A percentile compares a stretch with the other conserved stretches of the same genome.
Evolutionary conservation across 352 stramenopile species (phyloP).

Genomic region (Phytophthora hibernalis): DNA sequence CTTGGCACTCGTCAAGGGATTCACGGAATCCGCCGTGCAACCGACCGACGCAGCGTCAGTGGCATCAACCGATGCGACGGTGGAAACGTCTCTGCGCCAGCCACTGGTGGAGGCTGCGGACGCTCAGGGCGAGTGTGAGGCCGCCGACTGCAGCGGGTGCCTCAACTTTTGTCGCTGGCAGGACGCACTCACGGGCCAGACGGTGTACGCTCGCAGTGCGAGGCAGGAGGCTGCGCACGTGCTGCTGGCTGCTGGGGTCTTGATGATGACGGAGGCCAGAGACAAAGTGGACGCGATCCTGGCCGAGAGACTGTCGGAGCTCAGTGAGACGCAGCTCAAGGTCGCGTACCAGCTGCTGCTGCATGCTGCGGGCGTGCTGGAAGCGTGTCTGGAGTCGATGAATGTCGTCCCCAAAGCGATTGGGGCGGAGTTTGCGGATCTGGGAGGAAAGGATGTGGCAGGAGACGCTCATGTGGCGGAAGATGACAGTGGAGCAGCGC

Average conservation of each 20-base stretch:
- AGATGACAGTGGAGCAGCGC: slow-evolving; percentile 3
- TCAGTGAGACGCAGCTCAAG: slow-evolving; percentile 72
- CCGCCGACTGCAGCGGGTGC: slow-evolving; percentile 39
- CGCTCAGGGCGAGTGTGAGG: background rate
- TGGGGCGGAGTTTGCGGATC: slow-evolving; percentile 44
- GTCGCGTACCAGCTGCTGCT: slow-evolving; percentile 72
- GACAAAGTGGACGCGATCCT: slow-evolving; percentile 55
- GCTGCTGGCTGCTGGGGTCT: slow-evolving; percentile 52
- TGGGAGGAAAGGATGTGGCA: slow-evolving; percentile 26
- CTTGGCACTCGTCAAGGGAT: slow-evolving; percentile 67
- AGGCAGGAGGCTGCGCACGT: slow-evolving; percentile 60
- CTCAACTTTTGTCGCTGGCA: slow-evolving; percentile 67
- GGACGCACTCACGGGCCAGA: slow-evolving; percentile 55
- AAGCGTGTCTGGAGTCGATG: slow-evolving; percentile 59
- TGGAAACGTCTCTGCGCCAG: slow-evolving; percentile 32
- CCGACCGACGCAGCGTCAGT: slow-evolving; percentile 9
- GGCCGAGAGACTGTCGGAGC: slow-evolving; percentile 45
- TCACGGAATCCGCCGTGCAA: slow-evolving; percentile 29
- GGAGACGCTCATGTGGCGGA: background rate
- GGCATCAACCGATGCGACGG: slow-evolving; percentile 14
- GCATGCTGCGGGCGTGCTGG: slow-evolving; percentile 59
- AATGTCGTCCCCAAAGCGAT: slow-evolving; percentile 37
- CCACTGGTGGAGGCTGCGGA: slow-evolving; percentile 45
- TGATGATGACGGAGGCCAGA: slow-evolving; percentile 54
- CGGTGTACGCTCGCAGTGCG: slow-evolving; percentile 57